phyloP scores from a whole-genome alignment of 2,329 filamentous ascomycete genomes.

The Coccinonectria pachysandricola region DNA sequence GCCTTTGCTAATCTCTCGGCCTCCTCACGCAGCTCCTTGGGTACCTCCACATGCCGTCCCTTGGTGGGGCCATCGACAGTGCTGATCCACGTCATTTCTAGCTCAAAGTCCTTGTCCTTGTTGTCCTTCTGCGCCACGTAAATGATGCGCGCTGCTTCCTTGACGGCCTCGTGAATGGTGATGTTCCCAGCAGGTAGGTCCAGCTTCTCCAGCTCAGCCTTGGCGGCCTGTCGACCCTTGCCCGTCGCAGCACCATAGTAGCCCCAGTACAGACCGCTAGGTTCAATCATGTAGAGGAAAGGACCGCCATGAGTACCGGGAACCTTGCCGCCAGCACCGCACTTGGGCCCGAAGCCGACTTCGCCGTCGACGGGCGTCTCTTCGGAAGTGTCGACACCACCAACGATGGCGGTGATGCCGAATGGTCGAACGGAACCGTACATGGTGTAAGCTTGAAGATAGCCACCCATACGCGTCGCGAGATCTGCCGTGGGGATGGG shows the following conservation, averaged over 20 bases:
- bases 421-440: constrained; percentile 96
- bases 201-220: constrained; percentile 96
- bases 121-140: constrained; percentile 97
- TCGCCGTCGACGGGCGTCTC: constrained; percentile 82
- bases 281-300: constrained; percentile 97
- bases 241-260: constrained; percentile 97
- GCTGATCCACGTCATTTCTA: constrained; percentile 99
- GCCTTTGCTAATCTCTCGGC: constrained; percentile 89
- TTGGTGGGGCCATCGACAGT: constrained; percentile 75
- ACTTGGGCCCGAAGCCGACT: constrained; percentile 69
- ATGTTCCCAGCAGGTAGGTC: constrained; percentile 71
- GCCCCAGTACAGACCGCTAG: constrained; percentile 93
- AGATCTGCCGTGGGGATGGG: constrained; percentile 85
- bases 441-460: constrained; percentile 94
- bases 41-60: constrained; percentile 87
- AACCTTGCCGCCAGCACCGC: constrained; percentile 76
- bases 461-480: constrained; percentile 86
- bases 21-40: constrained; percentile 81
- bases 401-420: constrained; percentile 89
- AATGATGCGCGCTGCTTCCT: constrained; percentile 94
- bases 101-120: constrained; percentile 99
- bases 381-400: constrained; percentile 82
- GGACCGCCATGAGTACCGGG: constrained; percentile 72
- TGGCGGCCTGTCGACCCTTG: constrained; percentile 92
- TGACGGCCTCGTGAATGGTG: constrained; percentile 77